Evolutionary conservation across 1,139 yeast genomes (phyloP).

Genomic region (Suhomyces bolitotheri): DNA sequence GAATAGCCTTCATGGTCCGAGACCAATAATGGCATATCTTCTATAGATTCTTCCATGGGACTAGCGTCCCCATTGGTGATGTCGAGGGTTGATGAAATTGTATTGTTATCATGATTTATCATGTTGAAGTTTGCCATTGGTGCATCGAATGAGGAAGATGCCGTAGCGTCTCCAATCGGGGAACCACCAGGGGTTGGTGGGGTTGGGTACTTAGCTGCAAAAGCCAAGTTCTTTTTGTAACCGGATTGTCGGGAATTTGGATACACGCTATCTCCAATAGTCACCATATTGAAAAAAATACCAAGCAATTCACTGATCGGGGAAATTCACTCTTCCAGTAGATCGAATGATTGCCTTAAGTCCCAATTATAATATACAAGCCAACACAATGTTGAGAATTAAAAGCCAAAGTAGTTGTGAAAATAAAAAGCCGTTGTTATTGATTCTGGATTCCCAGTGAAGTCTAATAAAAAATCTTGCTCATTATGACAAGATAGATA

Average conservation of each 20-base stretch:
- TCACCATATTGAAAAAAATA: conserved; percentile 16
- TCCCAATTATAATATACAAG: conserved; percentile 2
- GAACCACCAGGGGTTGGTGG: conserved; percentile 11
- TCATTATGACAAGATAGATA: conserved; percentile 5
- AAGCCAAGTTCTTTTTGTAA: conserved; percentile 5
- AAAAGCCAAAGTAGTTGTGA: conserved; percentile 2
- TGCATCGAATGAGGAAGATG: conserved; percentile 9
- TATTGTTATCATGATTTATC: conserved; percentile 3
- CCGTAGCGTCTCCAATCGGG: conserved; percentile 1
- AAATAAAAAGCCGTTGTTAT: conserved; percentile 3
- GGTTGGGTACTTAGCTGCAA: conserved; percentile 3
- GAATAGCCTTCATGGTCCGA: conserved; percentile 33
- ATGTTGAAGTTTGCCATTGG: conserved; percentile 9
- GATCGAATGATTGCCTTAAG: conserved; percentile 2
- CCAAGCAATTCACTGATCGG: conserved; percentile 7
- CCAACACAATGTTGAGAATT: conserved; percentile 5
- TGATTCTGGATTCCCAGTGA: conserved; percentile 4
- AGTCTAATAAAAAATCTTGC: conserved; percentile 5
- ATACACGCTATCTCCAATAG: conserved; percentile 17
- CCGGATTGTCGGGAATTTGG: conserved; percentile 8
- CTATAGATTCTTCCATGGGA: conserved; percentile 15
- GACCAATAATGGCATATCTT: conserved; percentile 31
- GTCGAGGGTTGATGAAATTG: conserved; percentile 8
- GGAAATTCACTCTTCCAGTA: conserved; percentile 12
- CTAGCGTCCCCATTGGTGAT: conserved; percentile 13